Evolutionary conservation across 345 rosid genomes (phyloP).

Genomic region (Populus pruinosa): DNA sequence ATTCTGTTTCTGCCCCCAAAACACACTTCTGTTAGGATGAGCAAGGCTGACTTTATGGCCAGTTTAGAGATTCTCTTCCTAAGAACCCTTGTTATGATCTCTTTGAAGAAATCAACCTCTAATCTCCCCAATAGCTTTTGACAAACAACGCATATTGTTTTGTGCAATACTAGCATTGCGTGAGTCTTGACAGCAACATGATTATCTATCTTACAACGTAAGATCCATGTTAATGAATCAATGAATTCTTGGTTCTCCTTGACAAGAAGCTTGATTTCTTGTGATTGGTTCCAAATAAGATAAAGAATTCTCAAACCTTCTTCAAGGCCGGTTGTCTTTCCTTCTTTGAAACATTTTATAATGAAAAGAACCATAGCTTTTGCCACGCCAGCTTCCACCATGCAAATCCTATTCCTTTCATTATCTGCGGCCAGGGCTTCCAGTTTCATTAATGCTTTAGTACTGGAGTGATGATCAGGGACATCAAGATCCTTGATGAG

Average conservation of each 20-base stretch:
- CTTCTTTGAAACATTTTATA: constrained; percentile 19
- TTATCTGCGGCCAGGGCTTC: constrained; percentile 28
- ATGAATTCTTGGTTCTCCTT: constrained; percentile 31
- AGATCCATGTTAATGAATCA: constrained; percentile 39
- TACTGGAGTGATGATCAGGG: not conserved
- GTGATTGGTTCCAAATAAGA: constrained; percentile 27
- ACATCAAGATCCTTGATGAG: constrained; percentile 32
- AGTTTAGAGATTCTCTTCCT: constrained; percentile 26
- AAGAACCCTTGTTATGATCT: constrained; percentile 15
- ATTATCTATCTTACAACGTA: constrained; percentile 1
- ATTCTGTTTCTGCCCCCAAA: constrained; percentile 39
- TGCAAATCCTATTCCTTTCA: constrained; percentile 31
- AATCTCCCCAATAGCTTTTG: constrained; percentile 24
- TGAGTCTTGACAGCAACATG: constrained; percentile 15
- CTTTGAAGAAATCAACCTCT: constrained; percentile 28
- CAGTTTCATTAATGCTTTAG: constrained; percentile 27
- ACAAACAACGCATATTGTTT: constrained; percentile 12
- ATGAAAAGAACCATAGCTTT: constrained; percentile 28
- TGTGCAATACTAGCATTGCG: constrained; percentile 29
- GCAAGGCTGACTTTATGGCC: constrained; percentile 38
- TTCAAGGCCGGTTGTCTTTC: constrained; percentile 22
- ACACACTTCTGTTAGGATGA: constrained; percentile 27
- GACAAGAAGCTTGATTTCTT: constrained; percentile 27
- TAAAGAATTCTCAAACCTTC: constrained; percentile 36
- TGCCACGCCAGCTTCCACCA: constrained; percentile 33